Percentiles rank a stretch among this genome's conserved stretches.
Conservation (phyloP, 371 early-diverging fungal genomes). For the Umbelopsis sp. region DNA sequence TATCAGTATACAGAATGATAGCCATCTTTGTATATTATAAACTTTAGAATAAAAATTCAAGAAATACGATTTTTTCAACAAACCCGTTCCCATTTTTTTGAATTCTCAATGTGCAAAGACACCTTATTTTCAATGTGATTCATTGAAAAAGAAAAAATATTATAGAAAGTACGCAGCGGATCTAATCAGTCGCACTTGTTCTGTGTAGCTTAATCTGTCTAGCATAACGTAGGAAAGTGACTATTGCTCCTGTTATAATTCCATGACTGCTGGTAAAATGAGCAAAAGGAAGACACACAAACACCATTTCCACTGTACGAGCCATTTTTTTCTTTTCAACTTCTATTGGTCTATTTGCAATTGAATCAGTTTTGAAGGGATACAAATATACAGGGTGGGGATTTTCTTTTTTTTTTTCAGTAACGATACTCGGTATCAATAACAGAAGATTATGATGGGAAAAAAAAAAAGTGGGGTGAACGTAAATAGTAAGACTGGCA, state of each 20-base stretch:
- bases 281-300: not conserved
- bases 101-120: too few species aligned
- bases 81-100: not conserved
- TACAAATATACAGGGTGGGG: slow-evolving; percentile 12
- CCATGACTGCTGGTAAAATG: too few species aligned
- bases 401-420: not conserved
- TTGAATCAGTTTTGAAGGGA: slow-evolving; percentile 3
- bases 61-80: not conserved
- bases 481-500: not conserved
- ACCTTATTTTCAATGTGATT: too few species aligned
- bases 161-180: not conserved
- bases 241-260: too few species aligned
- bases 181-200: too few species aligned
- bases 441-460: not conserved
- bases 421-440: not conserved
- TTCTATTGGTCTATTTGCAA: slow-evolving; percentile 18
- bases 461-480: not conserved
- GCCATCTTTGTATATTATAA: slow-evolving; percentile 1
- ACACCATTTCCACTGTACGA: not conserved
- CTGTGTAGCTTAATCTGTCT: too few species aligned
- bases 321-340: not conserved
- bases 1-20: not conserved
- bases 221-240: too few species aligned
- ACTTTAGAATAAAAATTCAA: not conserved
- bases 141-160: too few species aligned